phyloP scores from a whole-genome alignment of 768 basidiomycete species.

The Brasilioporus rufonigricans region DNA sequence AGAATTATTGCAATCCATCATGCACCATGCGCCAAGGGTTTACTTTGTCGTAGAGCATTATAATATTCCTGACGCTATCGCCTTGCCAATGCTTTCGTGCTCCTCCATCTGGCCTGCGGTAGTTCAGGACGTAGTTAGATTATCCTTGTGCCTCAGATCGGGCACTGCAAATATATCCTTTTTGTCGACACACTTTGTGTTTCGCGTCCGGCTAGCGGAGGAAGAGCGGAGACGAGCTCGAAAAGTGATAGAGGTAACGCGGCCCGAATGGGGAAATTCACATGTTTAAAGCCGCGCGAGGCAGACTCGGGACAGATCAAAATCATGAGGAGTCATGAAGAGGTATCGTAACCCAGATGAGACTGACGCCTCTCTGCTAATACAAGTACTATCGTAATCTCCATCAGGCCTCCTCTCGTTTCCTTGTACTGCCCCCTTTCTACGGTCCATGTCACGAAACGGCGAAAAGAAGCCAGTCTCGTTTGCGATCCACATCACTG shows the following conservation, averaged over 20 bases:
- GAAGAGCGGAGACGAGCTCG: slow-evolving; percentile 21
- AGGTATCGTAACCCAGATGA: too few relatives aligned
- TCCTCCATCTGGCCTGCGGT: neutral
- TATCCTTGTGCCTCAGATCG: neutral
- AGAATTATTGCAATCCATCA: slow-evolving; percentile 10
- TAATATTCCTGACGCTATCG: slow-evolving; percentile 17
- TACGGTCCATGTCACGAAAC: slow-evolving; percentile 47
- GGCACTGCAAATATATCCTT: slow-evolving; percentile 8
- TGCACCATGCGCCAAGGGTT: slow-evolving; percentile 3
- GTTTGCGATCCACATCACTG: slow-evolving; percentile 88
- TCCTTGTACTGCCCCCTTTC: neutral
- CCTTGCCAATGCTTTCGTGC: slow-evolving; percentile 9
- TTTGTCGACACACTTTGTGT: neutral
- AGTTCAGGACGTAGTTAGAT: neutral
- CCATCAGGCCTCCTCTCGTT: neutral
- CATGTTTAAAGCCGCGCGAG: slow-evolving; percentile 24
- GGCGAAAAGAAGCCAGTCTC: slow-evolving; percentile 73
- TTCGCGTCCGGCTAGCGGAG: slow-evolving; percentile 5
- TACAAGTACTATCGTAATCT: slow-evolving; percentile 2
- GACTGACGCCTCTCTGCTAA: neutral
- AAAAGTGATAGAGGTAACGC: slow-evolving; percentile 15
- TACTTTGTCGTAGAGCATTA: slow-evolving; percentile 16
- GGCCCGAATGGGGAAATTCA: slow-evolving; percentile 28
- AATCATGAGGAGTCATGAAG: slow-evolving; percentile 22
- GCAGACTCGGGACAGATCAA: neutral